Evolutionary conservation across 805 yeast genomes (phyloP).

Genomic region (Candida quercuum): DNA sequence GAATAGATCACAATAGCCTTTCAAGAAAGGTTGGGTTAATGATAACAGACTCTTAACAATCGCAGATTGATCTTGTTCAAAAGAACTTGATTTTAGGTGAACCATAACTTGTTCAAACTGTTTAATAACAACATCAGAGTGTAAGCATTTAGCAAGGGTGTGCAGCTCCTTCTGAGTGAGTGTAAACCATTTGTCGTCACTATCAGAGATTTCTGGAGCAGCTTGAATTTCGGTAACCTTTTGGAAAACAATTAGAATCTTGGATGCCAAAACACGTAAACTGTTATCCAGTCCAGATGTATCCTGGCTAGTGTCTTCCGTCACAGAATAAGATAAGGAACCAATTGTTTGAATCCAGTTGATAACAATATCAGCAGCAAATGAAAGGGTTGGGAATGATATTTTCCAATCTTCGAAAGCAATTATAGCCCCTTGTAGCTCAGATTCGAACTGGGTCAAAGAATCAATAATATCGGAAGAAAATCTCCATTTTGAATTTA

Average conservation of each 20-base stretch:
- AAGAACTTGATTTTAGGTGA: slow-evolving; percentile 31
- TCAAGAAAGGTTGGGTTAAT: slow-evolving; percentile 57
- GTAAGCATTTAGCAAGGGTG: slow-evolving; percentile 38
- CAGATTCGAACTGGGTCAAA: slow-evolving; percentile 23
- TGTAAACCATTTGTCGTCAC: slow-evolving; percentile 67
- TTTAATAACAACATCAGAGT: slow-evolving; percentile 30
- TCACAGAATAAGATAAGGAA: background rate
- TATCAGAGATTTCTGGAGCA: slow-evolving; percentile 30
- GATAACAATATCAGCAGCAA: slow-evolving; percentile 42
- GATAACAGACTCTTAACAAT: slow-evolving; percentile 43
- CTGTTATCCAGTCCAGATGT: slow-evolving; percentile 38
- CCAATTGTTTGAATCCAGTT: slow-evolving; percentile 36
- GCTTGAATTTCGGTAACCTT: slow-evolving; percentile 27
- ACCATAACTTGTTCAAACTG: slow-evolving; percentile 32
- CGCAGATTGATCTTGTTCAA: slow-evolving; percentile 31
- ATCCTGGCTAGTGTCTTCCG: slow-evolving; percentile 3
- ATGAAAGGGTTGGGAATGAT: slow-evolving; percentile 29
- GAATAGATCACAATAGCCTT: slow-evolving; percentile 51
- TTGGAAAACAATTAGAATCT: slow-evolving; percentile 67
- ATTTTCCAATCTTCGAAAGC: slow-evolving; percentile 32
- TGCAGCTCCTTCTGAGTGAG: slow-evolving; percentile 39
- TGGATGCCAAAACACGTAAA: slow-evolving; percentile 47
- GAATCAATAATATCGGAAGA: slow-evolving; percentile 10
- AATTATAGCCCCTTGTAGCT: slow-evolving; percentile 20
- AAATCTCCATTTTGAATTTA: slow-evolving; percentile 13